Conservation (phyloP, 2,329 filamentous ascomycete genomes). For the Aspergillus sp. region DNA sequence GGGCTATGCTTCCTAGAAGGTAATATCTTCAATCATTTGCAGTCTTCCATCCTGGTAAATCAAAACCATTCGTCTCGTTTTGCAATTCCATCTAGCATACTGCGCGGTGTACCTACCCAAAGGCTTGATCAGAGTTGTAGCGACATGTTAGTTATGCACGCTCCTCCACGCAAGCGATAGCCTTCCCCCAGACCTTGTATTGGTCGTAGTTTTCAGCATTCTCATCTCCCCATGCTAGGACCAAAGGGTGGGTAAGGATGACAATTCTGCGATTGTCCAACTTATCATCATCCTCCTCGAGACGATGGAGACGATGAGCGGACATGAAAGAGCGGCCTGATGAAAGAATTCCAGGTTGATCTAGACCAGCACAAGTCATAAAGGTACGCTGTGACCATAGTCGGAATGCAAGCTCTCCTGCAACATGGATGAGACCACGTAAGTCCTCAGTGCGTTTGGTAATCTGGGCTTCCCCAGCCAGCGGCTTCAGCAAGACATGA, state of each 20-base stretch:
- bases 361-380: conserved; percentile 9
- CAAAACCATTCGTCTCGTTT: too few relatives aligned
- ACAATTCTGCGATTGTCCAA: conserved; percentile 17
- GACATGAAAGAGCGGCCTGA: conserved; percentile 4
- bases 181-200: conserved; percentile 18
- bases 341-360: background rate
- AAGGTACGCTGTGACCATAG: conserved; percentile 22
- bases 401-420: conserved; percentile 13
- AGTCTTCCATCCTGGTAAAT: too few relatives aligned
- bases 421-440: conserved; percentile 9
- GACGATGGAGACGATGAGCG: conserved; percentile 22
- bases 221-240: conserved; percentile 23
- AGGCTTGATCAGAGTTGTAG: too few relatives aligned
- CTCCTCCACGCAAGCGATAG: too few relatives aligned
- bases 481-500: background rate
- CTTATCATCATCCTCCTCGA: conserved; percentile 19
- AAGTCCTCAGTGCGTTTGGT: background rate
- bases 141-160: too few relatives aligned
- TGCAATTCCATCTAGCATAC: too few relatives aligned
- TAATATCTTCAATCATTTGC: too few relatives aligned
- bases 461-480: background rate
- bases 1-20: too few relatives aligned
- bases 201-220: conserved; percentile 23
- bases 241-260: conserved; percentile 19
- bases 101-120: too few relatives aligned